Evolutionary conservation across 192 early-diverging fungal species (phyloP), one percentile per base, ranked within the genome.

Genomic region (Mortierella alpina): DNA sequence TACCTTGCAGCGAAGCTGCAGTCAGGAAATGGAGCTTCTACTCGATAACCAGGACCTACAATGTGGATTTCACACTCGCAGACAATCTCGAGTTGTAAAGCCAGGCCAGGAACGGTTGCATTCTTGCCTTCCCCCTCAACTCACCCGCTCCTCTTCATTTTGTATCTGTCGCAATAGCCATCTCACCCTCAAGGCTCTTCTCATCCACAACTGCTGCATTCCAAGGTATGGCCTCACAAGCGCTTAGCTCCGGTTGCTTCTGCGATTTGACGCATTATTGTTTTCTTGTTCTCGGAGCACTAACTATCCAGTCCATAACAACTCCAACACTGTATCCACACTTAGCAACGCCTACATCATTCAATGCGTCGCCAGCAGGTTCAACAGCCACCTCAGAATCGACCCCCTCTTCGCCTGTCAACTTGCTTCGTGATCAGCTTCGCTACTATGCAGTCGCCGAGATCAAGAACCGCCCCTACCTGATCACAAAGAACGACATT

Each of bases 401-500:
- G 22, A 54, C 48, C 22, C 11, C 20, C 5, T 46, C 48, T 11
- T 82, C 75, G n/a, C 63, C 69, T 15, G 13, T 73, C 77, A 68
- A 57, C 20, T 39, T 80, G 20, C 85, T 94, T 61, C 88, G 91
- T 51, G 86, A 89, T 54, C 91, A 93, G 77, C 79, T 87, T 54
- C 88, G 88, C 31, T 92, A 92, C 82, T 96, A 93, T 77, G 96
- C 96, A 5, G 94, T 96, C 31, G 92, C 95, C 11, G 94, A 97
- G 61, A 89, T 99, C 66, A 92, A 94, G 59, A 89, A 89, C 63
- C 90, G 93, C n/a, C 96, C 93, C 8, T 97, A 93, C 83, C 89
- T 95, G 59, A 94, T 97, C 18, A 91, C 93, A 17, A 85, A 92
- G 66, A 93, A 96, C 84, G 98, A 99, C 77, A 86, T 96, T 59